phyloP scores from a whole-genome alignment of 306 rosid genomes.

The Vigna reflexopilosa region DNA sequence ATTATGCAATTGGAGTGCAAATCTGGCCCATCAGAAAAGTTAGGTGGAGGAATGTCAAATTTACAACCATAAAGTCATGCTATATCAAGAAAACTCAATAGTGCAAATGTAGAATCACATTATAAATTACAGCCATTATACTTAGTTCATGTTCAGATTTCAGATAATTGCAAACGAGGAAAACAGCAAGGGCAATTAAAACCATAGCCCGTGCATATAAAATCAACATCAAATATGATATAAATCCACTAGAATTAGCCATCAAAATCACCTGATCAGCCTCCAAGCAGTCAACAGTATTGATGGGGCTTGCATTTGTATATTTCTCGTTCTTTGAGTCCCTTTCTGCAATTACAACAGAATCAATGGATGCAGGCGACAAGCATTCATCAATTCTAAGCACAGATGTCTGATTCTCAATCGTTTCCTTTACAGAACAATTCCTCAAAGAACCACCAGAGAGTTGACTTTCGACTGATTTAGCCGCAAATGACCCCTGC shows the following conservation, averaged over 20 bases:
- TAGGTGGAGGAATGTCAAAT: constrained; percentile 9
- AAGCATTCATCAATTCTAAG: constrained; percentile 78
- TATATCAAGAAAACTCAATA: constrained; percentile 13
- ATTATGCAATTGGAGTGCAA: not conserved
- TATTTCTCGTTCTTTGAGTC: constrained; percentile 76
- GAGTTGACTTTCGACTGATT: constrained; percentile 82
- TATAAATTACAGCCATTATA: constrained; percentile 5
- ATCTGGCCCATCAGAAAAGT: constrained; percentile 3
- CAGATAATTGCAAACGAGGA: not conserved
- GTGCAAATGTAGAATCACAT: constrained; percentile 5
- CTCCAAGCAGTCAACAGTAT: constrained; percentile 75
- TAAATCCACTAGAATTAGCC: not conserved
- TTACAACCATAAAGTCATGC: constrained; percentile 4
- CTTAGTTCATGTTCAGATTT: constrained; percentile 24
- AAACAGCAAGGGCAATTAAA: constrained; percentile 7
- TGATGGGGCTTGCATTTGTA: constrained; percentile 64
- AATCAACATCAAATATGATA: constrained; percentile 11
- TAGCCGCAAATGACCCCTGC: constrained; percentile 77
- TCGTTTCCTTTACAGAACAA: constrained; percentile 62
- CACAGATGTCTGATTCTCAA: constrained; percentile 67
- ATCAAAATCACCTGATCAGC: constrained; percentile 73
- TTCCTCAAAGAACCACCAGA: constrained; percentile 70
- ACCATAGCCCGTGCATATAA: not conserved
- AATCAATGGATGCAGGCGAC: constrained; percentile 91
- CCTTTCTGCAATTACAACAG: constrained; percentile 83